Evolutionary conservation across 371 early-diverging fungal genomes (phyloP).

Genomic region (Sporodiniella umbellata): DNA sequence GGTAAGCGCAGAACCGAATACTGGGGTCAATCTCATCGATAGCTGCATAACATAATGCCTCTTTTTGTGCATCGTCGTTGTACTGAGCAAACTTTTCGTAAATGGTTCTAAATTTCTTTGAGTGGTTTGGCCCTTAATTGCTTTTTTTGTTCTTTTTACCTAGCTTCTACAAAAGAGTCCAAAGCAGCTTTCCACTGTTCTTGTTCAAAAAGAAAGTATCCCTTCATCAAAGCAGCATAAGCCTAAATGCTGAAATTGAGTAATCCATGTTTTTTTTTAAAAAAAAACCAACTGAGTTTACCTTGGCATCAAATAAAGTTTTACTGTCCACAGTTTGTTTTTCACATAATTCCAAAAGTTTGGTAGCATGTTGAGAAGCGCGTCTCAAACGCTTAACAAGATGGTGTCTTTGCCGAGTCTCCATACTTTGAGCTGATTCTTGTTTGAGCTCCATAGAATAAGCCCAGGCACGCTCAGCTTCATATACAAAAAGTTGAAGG

Average conservation of each 20-base stretch:
- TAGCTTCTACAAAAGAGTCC: slow-evolving; percentile 56
- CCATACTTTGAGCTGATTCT: slow-evolving; percentile 52
- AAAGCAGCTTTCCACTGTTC: slow-evolving; percentile 70
- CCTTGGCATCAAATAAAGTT: slow-evolving; percentile 64
- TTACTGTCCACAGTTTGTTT: slow-evolving; percentile 53
- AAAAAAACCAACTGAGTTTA: too few species aligned
- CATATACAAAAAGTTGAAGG: slow-evolving; percentile 62
- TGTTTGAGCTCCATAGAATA: slow-evolving; percentile 77
- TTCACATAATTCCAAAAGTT: slow-evolving; percentile 51
- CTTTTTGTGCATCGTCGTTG: slow-evolving; percentile 50
- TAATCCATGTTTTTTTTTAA: neutral
- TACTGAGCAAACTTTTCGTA: slow-evolving; percentile 64
- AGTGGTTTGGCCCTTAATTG: too few species aligned
- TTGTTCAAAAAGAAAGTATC: slow-evolving; percentile 63
- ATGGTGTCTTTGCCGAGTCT: slow-evolving; percentile 69
- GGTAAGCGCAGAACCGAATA: slow-evolving; percentile 79
- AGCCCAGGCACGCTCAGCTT: slow-evolving; percentile 78
- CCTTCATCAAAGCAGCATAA: slow-evolving; percentile 69
- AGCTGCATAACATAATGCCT: slow-evolving; percentile 64
- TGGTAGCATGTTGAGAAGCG: slow-evolving; percentile 54
- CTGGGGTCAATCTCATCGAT: slow-evolving; percentile 80
- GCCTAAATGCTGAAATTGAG: slow-evolving; percentile 40
- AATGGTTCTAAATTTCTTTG: slow-evolving; percentile 41
- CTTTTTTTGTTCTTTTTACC: too few species aligned
- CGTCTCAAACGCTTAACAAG: slow-evolving; percentile 60